Base-by-base conservation (phyloP, 768 basidiomycete species). In the Crepidotus variabilis region DNA sequence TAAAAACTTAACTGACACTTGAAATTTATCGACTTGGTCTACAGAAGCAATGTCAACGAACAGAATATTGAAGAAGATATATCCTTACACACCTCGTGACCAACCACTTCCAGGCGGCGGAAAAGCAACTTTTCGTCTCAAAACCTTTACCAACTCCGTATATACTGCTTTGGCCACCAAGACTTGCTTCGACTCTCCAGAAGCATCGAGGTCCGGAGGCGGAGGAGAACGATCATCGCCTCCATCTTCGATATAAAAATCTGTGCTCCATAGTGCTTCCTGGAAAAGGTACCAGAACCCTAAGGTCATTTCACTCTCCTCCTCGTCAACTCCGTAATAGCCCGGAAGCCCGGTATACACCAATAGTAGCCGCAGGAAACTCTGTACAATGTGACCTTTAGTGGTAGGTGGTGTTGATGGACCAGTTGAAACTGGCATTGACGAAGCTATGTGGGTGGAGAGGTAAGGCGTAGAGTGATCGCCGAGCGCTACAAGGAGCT, bases 241-340 rank as follows among this genome's bases (percentile, higher is more conserved):
- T 16, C 67, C 74, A 28, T 76, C 65, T 57, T 70, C 69, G 39
- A 74, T 60, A 50, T 81, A 81, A 55, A 77, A 85, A 52, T 88
- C 85, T 11, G 78, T 78, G 34, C 74, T 78, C 90, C 90, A 93
- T 22, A 93, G 68, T 1, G 91, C 84, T 66, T 98, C 94, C 69
- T 96, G 94, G 55, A 96, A 81, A 39, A 92, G 74, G 60, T 92
- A 95, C 89, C 95, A 96, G 63, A 95, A 95, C 1, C 84, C 84
- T 2, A 96, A 79, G 2, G 89, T 89, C 77, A 88, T 80, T 70
- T 95, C 92, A 63, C 90, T 94, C 65, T 90, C 87, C 50, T 92
- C 89, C 67, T 95, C 94, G 48, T 95, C 93, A 0, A 82, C 79
- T 1, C 89, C 90, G 64, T 87, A 92, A 58, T 83, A 84, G 0